Percentiles rank a stretch among this genome's conserved stretches.
These are phyloP conservation scores for Helianthus annuus DNA, from an alignment of 129 eudicot species.

Conservation along the genomic window HanXRQr2.0-SUNRISE NC_035447.2:58185209-58185708, in stretches of 20 bases:
- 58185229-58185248: conserved; percentile 61
- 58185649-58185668: conserved; percentile 55
- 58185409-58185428: conserved; percentile 47
- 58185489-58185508: conserved; percentile 11
- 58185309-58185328: conserved; percentile 38
- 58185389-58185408: conserved; percentile 54
- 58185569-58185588: conserved; percentile 47
- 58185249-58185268: conserved; percentile 60
- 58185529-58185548: background rate
- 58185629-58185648: conserved; percentile 28
- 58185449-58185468: conserved; percentile 50
- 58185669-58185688: conserved; percentile 70
- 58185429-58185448: conserved; percentile 63
- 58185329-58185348: conserved; percentile 77
- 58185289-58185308: conserved; percentile 49
- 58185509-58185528: background rate
- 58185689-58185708: conserved; percentile 73
- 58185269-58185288: conserved; percentile 86
- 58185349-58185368: conserved; percentile 73
- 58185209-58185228: conserved; percentile 76
- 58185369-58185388: conserved; percentile 93
- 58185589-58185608: conserved; percentile 35
- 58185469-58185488: conserved; percentile 22
- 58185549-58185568: conserved; percentile 47
- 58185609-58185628: conserved; percentile 33